Percentiles rank a stretch among this genome's conserved stretches.
Evolutionary conservation across 2,329 filamentous ascomycete genomes (phyloP).

Genomic region (Colletotrichum horii): DNA sequence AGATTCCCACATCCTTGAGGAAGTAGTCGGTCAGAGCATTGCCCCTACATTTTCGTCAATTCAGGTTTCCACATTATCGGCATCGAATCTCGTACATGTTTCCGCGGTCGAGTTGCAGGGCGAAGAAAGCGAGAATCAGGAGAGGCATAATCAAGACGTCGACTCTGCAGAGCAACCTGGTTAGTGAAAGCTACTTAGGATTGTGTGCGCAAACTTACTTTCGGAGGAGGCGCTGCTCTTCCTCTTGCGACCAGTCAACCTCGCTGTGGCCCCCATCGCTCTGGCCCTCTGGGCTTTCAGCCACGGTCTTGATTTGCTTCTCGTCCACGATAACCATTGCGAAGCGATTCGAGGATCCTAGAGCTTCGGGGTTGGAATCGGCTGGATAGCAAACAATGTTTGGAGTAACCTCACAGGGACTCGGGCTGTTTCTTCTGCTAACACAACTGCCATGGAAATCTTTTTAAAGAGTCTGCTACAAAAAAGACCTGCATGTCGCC

Average conservation of each 20-base stretch:
- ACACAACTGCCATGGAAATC: background rate
- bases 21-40: conserved; percentile 34
- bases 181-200: background rate
- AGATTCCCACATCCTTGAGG: conserved; percentile 53
- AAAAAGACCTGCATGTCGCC: background rate
- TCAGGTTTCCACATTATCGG: background rate
- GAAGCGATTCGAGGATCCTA: background rate
- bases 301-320: background rate
- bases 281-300: background rate
- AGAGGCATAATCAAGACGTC: conserved; percentile 51
- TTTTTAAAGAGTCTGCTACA: background rate
- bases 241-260: conserved; percentile 30
- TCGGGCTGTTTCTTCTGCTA: background rate
- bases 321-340: background rate
- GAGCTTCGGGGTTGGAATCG: background rate
- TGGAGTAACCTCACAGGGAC: background rate
- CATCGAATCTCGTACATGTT: conserved; percentile 35
- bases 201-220: conserved; percentile 26
- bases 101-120: conserved; percentile 41
- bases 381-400: background rate
- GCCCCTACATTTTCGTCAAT: background rate
- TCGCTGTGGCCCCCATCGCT: background rate
- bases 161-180: conserved; percentile 33
- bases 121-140: conserved; percentile 49
- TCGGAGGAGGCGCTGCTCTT: conserved; percentile 30